Evolutionary conservation across 2,329 filamentous ascomycete species (phyloP), one percentile per base, ranked within the genome.

Genomic region (Diaporthe citrichinensis): DNA sequence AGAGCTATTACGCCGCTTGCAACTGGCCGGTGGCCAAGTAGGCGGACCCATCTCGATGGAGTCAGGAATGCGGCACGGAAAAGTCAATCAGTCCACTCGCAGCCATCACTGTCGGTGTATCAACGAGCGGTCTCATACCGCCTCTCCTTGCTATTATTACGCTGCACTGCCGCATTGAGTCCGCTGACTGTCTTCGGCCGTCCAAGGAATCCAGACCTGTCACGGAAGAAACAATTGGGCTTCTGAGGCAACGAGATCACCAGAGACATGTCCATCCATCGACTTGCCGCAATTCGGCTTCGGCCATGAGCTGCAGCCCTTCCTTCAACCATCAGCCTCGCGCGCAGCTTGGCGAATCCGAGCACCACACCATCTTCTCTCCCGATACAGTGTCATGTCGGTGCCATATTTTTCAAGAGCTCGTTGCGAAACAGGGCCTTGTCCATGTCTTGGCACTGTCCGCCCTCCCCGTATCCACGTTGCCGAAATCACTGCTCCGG

Each of bases 361-460:
- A 55, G 55, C 36, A 65, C 58, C 71, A 65, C 71, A 41, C 49
- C 55, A 65, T 44, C 44, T 51, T 34, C n/a, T 39, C 23, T 28
- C 31, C 10, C 46, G 14, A 15, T 31, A 51, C 69, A 34, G 39
- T 73, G 59, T 17, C 34, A 65, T 65, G 49, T 69, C 49, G 65
- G 49, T 44, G 58, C 36, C 59, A 44, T 59, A 39, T 46, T 49
- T 39, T 68, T 34, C 62, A 36, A 68, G 23, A 44, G 25, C 36
- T 39, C 23, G 17, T 57, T 73, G 61, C 71, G 58, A 75, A 59
- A 73, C 49, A 44, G 41, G 51, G 59, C 57, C 46, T 51, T 73
- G 71, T 76, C 53, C 51, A 62, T 51, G 44, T 34, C 55, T 68
- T 65, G 75, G 68, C 75, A 75, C 73, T 58, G 75, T 74, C 68